phyloP scores from a whole-genome alignment of 1,284 basidiomycete species.

The Irpex sp. region DNA sequence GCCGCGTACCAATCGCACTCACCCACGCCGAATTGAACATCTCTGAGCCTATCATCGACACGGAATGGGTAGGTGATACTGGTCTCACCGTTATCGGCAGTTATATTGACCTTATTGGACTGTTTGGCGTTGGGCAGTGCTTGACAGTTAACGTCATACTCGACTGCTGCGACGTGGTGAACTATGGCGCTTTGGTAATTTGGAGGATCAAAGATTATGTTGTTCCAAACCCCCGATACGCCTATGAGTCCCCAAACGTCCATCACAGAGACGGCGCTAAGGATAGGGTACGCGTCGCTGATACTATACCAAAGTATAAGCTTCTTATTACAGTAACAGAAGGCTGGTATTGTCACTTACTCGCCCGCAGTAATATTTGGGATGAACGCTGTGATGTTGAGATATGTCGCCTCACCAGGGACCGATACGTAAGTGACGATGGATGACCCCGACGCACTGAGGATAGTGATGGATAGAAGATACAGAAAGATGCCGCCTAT shows the following conservation, averaged over 20 bases:
- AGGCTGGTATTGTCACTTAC: not conserved
- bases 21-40: not conserved
- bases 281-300: not conserved
- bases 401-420: not conserved
- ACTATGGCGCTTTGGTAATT: not conserved
- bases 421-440: not conserved
- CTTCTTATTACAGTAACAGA: not conserved
- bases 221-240: not conserved
- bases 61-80: not conserved
- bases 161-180: not conserved
- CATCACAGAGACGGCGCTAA: not conserved
- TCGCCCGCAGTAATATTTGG: not conserved
- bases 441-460: not conserved
- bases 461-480: not conserved
- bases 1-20: not conserved
- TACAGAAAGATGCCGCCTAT: not conserved
- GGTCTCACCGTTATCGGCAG: not conserved
- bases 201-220: not conserved
- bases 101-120: not conserved
- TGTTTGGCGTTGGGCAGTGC: not conserved
- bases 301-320: not conserved
- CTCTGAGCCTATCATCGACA: not conserved
- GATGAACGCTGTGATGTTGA: not conserved
- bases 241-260: not conserved
- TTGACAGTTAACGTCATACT: not conserved